Base-by-base conservation (phyloP, 208 protist genomes). In the Leishmania mexicana region DNA sequence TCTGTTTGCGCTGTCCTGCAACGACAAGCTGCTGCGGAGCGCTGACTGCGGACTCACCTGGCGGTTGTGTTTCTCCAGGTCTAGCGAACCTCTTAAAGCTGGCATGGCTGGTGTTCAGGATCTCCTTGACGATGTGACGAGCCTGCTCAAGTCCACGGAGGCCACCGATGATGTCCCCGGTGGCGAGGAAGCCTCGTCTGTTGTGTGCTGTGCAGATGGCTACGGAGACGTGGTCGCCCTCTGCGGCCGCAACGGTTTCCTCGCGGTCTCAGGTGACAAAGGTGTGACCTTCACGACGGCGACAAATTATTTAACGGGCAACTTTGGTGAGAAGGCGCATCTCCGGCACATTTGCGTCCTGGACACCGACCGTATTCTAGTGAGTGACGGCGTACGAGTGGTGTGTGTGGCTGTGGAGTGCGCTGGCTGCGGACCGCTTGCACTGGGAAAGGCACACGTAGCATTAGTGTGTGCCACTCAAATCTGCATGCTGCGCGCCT, bases 181-280 rank as follows among this genome's bases (percentile, higher is more conserved):
- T 15, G 64, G 74, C 60, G 75, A 64, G 10, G 68, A 21, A 6
- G 57, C n/a, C 42, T 64, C 54, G 13, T 57, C 31, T n/a, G 65
- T 51, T 42, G 74, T 84, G 6, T 80, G 76, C 57, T 81, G 76
- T 54, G 79, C 89, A 6, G 79, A 85, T 51, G 83, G 86, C 42
- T 76, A 85, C 62, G 71, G 79, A 4, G 87, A 94, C 49, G 83
- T 89, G 5, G 87, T 97, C 7, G 92, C 86, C 13, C 70, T 94
- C 11, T 89, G 88, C 81, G 92, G 90, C 1, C 79, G 57, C 11
- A 31, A 79, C 49, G 86, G 82, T 38, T 91, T 93, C 74, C 81
- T 97, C n/a, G 85, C 87, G 15, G 84, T 95, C 68, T 95, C 92
- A 3, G 84, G 79, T n/a, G 88, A 97, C 75, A 85, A 89, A 40